Conservation (phyloP, 495 filamentous ascomycete genomes). For the Lepidopterella palustris region DNA sequence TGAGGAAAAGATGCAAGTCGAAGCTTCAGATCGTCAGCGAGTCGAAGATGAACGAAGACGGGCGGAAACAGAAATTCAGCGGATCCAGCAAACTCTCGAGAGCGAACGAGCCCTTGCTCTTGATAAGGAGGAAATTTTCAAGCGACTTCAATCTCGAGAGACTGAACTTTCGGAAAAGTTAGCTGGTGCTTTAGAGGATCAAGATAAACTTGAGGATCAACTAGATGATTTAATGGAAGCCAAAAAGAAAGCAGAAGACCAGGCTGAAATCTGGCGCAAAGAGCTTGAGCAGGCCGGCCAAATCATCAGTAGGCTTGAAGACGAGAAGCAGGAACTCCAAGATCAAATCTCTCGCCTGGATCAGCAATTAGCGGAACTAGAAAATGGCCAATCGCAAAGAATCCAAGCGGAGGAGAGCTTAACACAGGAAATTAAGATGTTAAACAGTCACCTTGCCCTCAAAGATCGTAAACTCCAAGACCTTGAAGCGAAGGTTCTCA, state of each 20-base stretch:
- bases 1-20: slow-evolving; percentile 72
- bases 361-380: slow-evolving; percentile 56
- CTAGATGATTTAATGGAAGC: slow-evolving; percentile 82
- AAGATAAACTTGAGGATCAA: slow-evolving; percentile 88
- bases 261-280: slow-evolving; percentile 67
- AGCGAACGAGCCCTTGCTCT: slow-evolving; percentile 90
- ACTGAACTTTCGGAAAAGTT: slow-evolving; percentile 87
- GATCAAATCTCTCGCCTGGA: slow-evolving; percentile 62
- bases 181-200: slow-evolving; percentile 86
- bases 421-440: slow-evolving; percentile 77
- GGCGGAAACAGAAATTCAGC: slow-evolving; percentile 76
- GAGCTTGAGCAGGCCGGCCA: slow-evolving; percentile 88
- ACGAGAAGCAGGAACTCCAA: slow-evolving; percentile 70
- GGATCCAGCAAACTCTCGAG: slow-evolving; percentile 86
- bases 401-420: slow-evolving; percentile 66
- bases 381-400: slow-evolving; percentile 58
- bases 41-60: slow-evolving; percentile 89
- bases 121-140: slow-evolving; percentile 98
- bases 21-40: slow-evolving; percentile 65
- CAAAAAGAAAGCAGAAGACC: slow-evolving; percentile 82
- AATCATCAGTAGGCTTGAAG: slow-evolving; percentile 76
- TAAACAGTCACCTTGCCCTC: slow-evolving; percentile 80
- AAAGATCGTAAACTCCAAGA: slow-evolving; percentile 90
- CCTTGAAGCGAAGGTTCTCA: slow-evolving; percentile 74
- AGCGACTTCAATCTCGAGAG: slow-evolving; percentile 82